These are phyloP conservation scores for Pichia sp. DNA, from an alignment of 1,139 yeast genomes.

Conservation along the genomic window DNA sequence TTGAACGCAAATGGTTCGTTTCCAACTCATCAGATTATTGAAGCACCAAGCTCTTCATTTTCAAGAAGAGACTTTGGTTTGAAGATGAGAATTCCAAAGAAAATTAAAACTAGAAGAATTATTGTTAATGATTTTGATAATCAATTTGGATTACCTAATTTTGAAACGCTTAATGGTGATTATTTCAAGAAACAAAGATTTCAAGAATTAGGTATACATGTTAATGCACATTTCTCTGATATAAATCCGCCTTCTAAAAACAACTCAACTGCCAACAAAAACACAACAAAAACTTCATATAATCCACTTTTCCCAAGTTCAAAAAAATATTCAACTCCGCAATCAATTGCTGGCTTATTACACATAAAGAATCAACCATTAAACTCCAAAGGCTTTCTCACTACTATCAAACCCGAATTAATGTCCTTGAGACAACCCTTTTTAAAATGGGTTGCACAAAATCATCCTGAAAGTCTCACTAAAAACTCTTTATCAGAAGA, in stretches of 20 bases:
- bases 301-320: constrained; percentile 24
- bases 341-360: constrained; percentile 22
- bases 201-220: constrained; percentile 42
- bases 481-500: constrained; percentile 26
- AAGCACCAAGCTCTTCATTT: constrained; percentile 48
- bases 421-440: constrained; percentile 33
- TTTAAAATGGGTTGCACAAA: constrained; percentile 34
- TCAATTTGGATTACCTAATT: constrained; percentile 45
- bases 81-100: constrained; percentile 49
- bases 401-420: constrained; percentile 21
- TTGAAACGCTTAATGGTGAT: constrained; percentile 42
- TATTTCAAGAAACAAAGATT: constrained; percentile 45
- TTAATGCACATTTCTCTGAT: constrained; percentile 18
- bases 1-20: constrained; percentile 22
- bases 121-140: constrained; percentile 48
- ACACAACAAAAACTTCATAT: constrained; percentile 1
- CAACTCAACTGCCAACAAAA: background rate
- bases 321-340: constrained; percentile 6
- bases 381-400: constrained; percentile 19
- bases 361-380: constrained; percentile 22
- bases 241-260: background rate
- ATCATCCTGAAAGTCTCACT: constrained; percentile 33
- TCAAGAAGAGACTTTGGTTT: constrained; percentile 60
- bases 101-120: constrained; percentile 41
- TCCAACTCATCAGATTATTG: constrained; percentile 54